These are phyloP conservation scores for Raphidocelis subcapitata DNA, from an alignment of 139 green algal species.

Conservation along the genomic window DNA sequence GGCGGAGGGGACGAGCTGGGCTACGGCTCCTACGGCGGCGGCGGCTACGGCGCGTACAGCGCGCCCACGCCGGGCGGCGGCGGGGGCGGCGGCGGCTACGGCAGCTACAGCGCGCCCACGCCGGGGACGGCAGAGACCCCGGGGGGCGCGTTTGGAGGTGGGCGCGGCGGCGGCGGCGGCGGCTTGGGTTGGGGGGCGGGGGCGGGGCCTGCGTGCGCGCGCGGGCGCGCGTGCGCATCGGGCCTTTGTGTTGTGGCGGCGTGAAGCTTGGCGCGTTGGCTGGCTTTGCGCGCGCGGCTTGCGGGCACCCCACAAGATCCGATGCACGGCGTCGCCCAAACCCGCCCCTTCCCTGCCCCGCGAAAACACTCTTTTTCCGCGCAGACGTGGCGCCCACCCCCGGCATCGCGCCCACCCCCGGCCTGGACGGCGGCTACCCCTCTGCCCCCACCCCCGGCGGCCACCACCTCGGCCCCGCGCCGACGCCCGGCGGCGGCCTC, in stretches of 20 bases:
- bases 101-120: conserved; percentile 16
- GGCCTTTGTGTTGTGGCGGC: no score
- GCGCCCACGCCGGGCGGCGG: neutral
- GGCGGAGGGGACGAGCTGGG: conserved; percentile 4
- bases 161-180: neutral
- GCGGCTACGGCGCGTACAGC: neutral
- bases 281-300: no score
- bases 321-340: no score
- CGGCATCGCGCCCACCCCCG: no score
- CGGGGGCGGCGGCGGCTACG: neutral
- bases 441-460: conserved; percentile 4
- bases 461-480: neutral
- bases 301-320: no score
- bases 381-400: no score
- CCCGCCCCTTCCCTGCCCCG: no score
- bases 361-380: no score
- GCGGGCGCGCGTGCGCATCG: no score
- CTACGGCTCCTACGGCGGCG: neutral
- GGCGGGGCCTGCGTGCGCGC: no score
- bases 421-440: conserved; percentile 1
- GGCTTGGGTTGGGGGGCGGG: neutral
- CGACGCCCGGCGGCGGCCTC: no score
- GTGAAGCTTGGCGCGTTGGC: no score
- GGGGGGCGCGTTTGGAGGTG: conserved; percentile 13
- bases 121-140: conserved; percentile 23